Base-by-base conservation (phyloP, 75 land plant genomes). In the Pinus albicaulis region DNA sequence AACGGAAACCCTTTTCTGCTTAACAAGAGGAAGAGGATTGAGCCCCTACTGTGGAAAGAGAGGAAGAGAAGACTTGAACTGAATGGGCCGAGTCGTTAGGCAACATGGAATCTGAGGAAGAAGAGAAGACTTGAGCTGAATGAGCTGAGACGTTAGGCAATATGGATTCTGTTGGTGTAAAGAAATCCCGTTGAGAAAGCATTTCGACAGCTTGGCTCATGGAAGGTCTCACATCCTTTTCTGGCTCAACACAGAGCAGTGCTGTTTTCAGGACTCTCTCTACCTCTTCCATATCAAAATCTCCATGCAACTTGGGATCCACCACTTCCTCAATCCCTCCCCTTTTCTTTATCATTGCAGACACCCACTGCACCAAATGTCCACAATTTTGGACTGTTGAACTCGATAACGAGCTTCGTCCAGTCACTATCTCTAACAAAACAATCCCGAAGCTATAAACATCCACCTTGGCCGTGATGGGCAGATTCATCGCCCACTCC, bases 381-480 rank as follows among this genome's bases (percentile, higher is more conserved):
- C 23, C 70, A 14, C 15, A 14, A 17, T 56, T 56, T 14, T 56
- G 15, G 57, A 4, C 15, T 4, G 57, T 17, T 19, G 12, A 20
- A 34, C 36, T 26, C 20, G 23, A 22, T 3, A 36, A 44, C n/a
- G 55, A 26, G 15, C 59, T 59, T 26, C 64, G 13, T 4, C 75
- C 80, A 15, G 53, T 72, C 3, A 72, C 73, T 1, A 83, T 17
- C 69, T 83, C 85, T 20, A 83, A 36, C 60, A 83, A 13, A 0
- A 83, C 73, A 23, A 83, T 60, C 17, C 85, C 85, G 56, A 72
- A 83, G 74, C 85, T 79, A 26, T 83, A 83, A 2, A 83, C 85
- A 71, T 83, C 81, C 19, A 66, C 75, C 57, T 83, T 83, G 22
- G 68, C 77, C 20, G 85, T 80, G 14, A 83, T 61, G 3, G 77